Conservation (phyloP, 192 early-diverging fungal species). For the Coemansia sp. region DNA sequence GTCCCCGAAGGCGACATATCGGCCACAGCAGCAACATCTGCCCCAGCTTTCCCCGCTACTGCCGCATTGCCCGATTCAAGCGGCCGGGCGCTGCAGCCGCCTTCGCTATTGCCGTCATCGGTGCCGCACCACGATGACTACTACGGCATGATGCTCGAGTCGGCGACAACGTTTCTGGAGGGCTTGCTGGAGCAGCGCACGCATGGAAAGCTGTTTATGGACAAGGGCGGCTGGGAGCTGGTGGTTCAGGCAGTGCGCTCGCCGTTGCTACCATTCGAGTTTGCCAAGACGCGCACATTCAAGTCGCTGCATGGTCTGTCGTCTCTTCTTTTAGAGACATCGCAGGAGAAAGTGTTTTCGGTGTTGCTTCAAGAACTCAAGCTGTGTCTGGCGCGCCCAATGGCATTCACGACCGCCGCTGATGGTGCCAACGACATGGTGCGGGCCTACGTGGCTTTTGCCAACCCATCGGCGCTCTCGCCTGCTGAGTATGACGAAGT, state of each 20-base stretch:
- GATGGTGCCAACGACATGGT: not conserved
- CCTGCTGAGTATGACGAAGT: slow-evolving; percentile 13
- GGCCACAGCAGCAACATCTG: no score
- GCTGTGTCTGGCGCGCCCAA: slow-evolving; percentile 14
- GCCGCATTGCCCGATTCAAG: no score
- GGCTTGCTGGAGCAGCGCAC: slow-evolving; percentile 47
- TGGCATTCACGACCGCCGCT: not conserved
- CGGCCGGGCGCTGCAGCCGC: no score
- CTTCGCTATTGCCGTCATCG: no score
- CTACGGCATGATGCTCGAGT: slow-evolving; percentile 53
- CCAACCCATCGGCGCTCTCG: slow-evolving; percentile 23
- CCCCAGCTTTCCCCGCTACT: no score
- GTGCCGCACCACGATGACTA: slow-evolving; percentile 53
- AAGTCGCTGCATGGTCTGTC: slow-evolving; percentile 43
- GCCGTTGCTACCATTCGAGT: slow-evolving; percentile 46
- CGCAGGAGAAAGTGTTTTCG: slow-evolving; percentile 36
- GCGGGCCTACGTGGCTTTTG: slow-evolving; percentile 22
- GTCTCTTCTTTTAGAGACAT: slow-evolving; percentile 42
- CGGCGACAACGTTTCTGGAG: slow-evolving; percentile 49
- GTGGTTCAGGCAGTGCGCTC: slow-evolving; percentile 38
- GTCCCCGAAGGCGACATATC: no score
- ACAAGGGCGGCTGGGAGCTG: slow-evolving; percentile 46
- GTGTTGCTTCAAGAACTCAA: slow-evolving; percentile 34
- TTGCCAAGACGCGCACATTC: slow-evolving; percentile 49
- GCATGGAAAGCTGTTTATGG: slow-evolving; percentile 40